Evolutionary conservation across 139 green algal genomes (phyloP).

Genomic region (Eudorina sp.): DNA sequence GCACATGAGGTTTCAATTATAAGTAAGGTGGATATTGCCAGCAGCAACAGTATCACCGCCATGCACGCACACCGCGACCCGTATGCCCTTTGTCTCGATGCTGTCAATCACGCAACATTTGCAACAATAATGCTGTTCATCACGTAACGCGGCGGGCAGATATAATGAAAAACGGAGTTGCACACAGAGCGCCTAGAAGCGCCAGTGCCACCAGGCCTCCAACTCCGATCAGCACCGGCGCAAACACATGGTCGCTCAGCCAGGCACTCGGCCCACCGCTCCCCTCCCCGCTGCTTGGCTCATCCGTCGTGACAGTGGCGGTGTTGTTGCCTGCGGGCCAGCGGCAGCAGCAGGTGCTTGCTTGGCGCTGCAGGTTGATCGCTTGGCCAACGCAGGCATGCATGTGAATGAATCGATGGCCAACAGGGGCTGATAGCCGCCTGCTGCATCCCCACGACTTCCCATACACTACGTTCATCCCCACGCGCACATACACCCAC

Average conservation of each 20-base stretch:
- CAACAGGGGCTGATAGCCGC: not conserved
- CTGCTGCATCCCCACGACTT: no score
- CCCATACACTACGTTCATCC: no score
- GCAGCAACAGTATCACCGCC: no score
- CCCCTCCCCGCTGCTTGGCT: not conserved
- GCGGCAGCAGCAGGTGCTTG: no score
- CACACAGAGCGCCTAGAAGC: not conserved
- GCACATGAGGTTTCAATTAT: no score
- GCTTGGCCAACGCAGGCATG: not conserved
- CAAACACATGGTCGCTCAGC: conserved; percentile 11
- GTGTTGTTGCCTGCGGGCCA: not conserved
- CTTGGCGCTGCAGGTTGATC: no score
- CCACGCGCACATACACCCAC: no score
- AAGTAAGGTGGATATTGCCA: no score
- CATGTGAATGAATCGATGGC: not conserved
- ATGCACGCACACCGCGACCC: no score
- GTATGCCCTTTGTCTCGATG: no score
- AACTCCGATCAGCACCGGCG: conserved; percentile 2
- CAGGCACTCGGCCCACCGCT: not conserved
- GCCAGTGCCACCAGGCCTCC: not conserved
- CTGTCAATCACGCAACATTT: no score
- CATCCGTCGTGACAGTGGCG: not conserved
- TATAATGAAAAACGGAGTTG: not conserved
- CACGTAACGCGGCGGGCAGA: not conserved
- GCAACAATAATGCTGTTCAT: no score